Evolutionary conservation across 2,329 filamentous ascomycete genomes (phyloP), one percentile per base, ranked within the genome.

Genomic region (Cryphonectria radicalis): DNA sequence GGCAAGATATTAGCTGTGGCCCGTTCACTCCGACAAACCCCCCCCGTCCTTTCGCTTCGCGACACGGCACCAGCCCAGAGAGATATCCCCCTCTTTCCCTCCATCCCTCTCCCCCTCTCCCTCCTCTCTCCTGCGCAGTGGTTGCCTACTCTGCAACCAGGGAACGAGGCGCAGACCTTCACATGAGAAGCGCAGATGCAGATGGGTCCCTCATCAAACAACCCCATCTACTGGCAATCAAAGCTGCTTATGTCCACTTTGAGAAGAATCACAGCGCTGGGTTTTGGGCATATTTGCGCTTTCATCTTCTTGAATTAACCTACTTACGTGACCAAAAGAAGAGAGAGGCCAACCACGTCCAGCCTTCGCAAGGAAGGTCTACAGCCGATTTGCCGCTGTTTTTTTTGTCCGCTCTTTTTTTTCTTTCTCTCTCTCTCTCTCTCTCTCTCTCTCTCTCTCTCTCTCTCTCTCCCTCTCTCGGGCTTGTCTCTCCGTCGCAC

Each of bases 41-140:
- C 25, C 42, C 13, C 46, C 43, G 37, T 66, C 63, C 63, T 66
- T 53, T 66, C 63, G 63, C 63, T 66, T 53, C 63, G 63, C 40
- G 43, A 43, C 63, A 66, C 43, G 25, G 35, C 32, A 64, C 40
- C 37, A 25, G 43, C 63, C 50, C 35, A 53, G 25, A 59, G 28
- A 59, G 25, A 59, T 57, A 28, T 46, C 53, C 53, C 50, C 10
- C n/a, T 28, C n/a, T 32, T 8, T 19, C 55, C 55, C 55, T 40
- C 8, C 32, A 32, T 11, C 37, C 8, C 37, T 13, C 55, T 8
- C 32, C 32, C 32, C 32, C 32, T 32, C 32, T 32, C 32, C 32
- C 32, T 32, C 28, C 32, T 62, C 7, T 32, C 22, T 32, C 35
- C 35, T 62, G 59, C 28, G 25, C 55, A n/a, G 13, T 62, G 35